These are phyloP conservation scores for Kwoniella sp. DNA, from an alignment of 768 basidiomycete species.

Conservation along the genomic window DNA sequence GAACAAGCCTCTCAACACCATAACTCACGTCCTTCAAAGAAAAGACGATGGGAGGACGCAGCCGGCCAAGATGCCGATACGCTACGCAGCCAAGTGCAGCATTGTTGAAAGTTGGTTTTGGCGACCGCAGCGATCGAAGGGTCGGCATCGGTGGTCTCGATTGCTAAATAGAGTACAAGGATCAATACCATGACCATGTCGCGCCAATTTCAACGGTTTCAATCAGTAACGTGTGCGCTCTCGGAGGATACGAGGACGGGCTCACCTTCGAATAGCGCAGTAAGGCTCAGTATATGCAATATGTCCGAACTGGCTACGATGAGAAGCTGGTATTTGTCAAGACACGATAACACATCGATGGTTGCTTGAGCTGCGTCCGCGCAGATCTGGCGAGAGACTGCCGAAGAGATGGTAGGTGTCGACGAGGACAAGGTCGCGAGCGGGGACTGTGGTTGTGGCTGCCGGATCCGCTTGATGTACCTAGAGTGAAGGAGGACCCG, in stretches of 20 bases:
- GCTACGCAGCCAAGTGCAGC: slow-evolving; percentile 44
- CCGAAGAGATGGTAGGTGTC: slow-evolving; percentile 10
- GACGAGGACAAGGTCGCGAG: slow-evolving; percentile 8
- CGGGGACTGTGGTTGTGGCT: slow-evolving; percentile 11
- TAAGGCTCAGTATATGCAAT: slow-evolving; percentile 42
- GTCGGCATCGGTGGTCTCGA: slow-evolving; percentile 36
- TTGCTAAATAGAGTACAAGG: slow-evolving; percentile 19
- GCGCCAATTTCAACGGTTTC: not conserved
- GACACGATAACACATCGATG: slow-evolving; percentile 31
- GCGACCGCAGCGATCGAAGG: slow-evolving; percentile 26
- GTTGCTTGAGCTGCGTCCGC: slow-evolving; percentile 39
- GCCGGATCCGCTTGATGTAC: slow-evolving; percentile 23
- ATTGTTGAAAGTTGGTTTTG: slow-evolving; percentile 41
- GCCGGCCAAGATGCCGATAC: slow-evolving; percentile 44
- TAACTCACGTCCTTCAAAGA: slow-evolving; percentile 47
- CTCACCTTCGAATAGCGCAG: slow-evolving; percentile 43
- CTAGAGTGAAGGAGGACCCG: slow-evolving; percentile 39
- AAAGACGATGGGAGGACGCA: slow-evolving; percentile 40
- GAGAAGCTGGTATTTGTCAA: slow-evolving; percentile 34
- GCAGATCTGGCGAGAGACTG: slow-evolving; percentile 24
- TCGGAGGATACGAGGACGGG: not conserved
- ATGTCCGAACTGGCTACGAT: slow-evolving; percentile 39
- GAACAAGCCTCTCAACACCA: not conserved
- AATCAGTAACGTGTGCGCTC: not conserved
- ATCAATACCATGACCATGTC: not conserved